Percentiles rank a stretch among this genome's conserved stretches.
Conservation (phyloP, 2,329 filamentous ascomycete species). For the Zasmidium angulare region DNA sequence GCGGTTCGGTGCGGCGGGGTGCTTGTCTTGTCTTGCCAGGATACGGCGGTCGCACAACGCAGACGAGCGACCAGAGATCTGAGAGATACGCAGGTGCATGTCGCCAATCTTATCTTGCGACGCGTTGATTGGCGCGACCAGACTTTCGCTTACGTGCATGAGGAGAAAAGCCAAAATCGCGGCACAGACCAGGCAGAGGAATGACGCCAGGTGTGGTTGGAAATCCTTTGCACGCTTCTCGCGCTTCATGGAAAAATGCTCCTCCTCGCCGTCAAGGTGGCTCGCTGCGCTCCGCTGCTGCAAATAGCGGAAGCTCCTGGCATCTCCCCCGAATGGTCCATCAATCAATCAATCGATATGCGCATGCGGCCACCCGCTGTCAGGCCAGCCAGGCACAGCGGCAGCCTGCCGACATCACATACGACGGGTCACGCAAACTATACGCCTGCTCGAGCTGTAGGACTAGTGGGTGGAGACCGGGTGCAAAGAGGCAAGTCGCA, state of each 20-base stretch:
- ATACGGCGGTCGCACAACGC: not conserved
- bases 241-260: slow-evolving; percentile 3
- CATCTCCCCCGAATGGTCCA: slow-evolving; percentile 1
- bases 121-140: too few relatives aligned
- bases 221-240: slow-evolving; percentile 1
- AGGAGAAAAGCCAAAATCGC: not conserved
- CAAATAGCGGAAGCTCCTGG: not conserved
- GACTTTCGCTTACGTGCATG: too few relatives aligned
- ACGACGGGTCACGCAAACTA: not conserved
- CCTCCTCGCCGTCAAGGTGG: not conserved
- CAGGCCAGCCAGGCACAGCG: not conserved
- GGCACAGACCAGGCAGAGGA: not conserved
- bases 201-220: not conserved
- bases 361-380: slow-evolving; percentile 5
- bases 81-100: too few relatives aligned
- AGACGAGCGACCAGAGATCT: too few relatives aligned
- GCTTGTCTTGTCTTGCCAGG: not conserved
- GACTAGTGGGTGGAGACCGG: not conserved
- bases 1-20: not conserved
- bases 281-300: not conserved
- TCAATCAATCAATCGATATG: not conserved
- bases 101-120: too few relatives aligned
- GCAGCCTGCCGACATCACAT: not conserved
- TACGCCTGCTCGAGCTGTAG: not conserved
- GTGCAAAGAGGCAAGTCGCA: not conserved